Conservation (phyloP, 1,139 yeast genomes). For the Blastobotrys serpentis region DNA sequence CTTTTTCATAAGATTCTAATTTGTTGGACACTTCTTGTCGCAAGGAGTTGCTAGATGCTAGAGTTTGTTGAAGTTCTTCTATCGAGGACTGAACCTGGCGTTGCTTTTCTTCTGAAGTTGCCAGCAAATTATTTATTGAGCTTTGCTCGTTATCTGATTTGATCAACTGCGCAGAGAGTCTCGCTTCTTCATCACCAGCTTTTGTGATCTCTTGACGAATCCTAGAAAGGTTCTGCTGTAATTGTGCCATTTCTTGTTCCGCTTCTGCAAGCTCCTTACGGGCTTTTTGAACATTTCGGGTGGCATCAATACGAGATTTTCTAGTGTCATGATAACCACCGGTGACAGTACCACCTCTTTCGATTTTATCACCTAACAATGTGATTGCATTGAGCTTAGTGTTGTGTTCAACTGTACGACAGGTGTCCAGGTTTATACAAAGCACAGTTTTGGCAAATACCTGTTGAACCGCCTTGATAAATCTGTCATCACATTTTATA, state of each 20-base stretch:
- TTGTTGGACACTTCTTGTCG: constrained; percentile 7
- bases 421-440: constrained; percentile 65
- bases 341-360: constrained; percentile 75
- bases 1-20: constrained; percentile 43
- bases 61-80: neutral
- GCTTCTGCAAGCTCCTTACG: constrained; percentile 48
- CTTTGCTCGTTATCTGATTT: constrained; percentile 1
- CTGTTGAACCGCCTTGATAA: constrained; percentile 64
- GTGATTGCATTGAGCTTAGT: constrained; percentile 77
- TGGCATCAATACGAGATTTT: constrained; percentile 67
- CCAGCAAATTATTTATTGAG: constrained; percentile 1
- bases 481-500: constrained; percentile 55
- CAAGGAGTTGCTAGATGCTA: neutral
- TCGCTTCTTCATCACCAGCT: constrained; percentile 22
- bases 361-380: constrained; percentile 87
- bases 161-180: constrained; percentile 2
- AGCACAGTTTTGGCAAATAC: constrained; percentile 82
- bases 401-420: constrained; percentile 63
- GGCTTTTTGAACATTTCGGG: constrained; percentile 55
- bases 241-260: constrained; percentile 39
- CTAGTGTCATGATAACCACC: constrained; percentile 85
- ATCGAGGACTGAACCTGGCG: constrained; percentile 1
- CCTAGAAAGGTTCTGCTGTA: constrained; percentile 37
- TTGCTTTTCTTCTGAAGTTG: neutral
- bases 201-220: constrained; percentile 48